phyloP scores from a whole-genome alignment of 2,329 filamentous ascomycete genomes.

The Zasmidium cellare region DNA sequence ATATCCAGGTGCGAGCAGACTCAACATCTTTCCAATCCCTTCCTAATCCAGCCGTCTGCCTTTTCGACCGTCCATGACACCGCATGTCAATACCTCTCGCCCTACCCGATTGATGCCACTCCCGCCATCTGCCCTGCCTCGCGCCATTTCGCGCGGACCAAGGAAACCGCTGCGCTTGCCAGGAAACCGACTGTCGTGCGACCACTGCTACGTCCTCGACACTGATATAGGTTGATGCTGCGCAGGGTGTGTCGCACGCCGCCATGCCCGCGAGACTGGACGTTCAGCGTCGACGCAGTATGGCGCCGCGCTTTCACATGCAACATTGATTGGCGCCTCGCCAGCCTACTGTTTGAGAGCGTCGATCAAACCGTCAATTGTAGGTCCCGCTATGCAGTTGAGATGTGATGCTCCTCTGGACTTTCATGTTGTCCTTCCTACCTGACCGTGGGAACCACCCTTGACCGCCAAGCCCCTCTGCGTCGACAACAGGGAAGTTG shows the following conservation, averaged over 20 bases:
- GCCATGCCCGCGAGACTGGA: conserved; percentile 20
- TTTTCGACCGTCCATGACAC: conserved; percentile 8
- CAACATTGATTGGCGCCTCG: conserved; percentile 13
- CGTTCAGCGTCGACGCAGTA: conserved; percentile 3
- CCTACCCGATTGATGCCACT: conserved; percentile 1
- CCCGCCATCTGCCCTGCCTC: neutral
- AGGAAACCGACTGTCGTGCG: conserved; percentile 9
- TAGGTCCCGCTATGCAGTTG: conserved; percentile 13
- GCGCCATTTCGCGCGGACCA: conserved; percentile 2
- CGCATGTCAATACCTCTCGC: neutral
- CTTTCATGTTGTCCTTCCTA: conserved; percentile 13
- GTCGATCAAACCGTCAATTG: conserved; percentile 11
- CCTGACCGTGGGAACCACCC: conserved; percentile 27
- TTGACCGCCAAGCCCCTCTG: neutral
- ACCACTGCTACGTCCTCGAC: conserved; percentile 3
- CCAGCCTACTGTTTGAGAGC: conserved; percentile 8
- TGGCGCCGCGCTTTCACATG: conserved; percentile 1
- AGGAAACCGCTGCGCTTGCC: conserved; percentile 7
- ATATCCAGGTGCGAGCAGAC: neutral
- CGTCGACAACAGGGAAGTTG: neutral
- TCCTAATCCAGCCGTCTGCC: conserved; percentile 5
- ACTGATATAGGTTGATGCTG: conserved; percentile 2
- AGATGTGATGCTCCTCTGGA: conserved; percentile 18
- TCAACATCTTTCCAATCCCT: neutral
- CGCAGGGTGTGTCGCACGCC: conserved; percentile 6